phyloP scores from a whole-genome alignment of 2,329 filamentous ascomycete genomes.

The Neurospora sp. region DNA sequence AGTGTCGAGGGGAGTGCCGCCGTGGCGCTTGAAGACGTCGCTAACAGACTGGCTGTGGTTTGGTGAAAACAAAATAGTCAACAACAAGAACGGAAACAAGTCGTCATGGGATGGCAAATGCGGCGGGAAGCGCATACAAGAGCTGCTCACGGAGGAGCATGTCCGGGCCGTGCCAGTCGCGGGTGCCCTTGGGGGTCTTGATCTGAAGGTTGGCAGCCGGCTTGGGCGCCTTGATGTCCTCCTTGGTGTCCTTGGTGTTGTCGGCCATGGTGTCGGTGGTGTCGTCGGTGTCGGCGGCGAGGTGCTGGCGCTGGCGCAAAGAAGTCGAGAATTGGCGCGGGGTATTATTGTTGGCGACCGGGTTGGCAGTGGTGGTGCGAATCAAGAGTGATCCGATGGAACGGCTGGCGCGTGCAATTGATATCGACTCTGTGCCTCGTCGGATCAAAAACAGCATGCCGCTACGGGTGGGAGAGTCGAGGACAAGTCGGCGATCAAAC shows the following conservation, averaged over 20 bases:
- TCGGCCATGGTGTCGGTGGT: neutral
- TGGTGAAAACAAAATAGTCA: neutral
- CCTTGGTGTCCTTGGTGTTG: neutral
- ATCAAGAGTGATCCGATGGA: neutral
- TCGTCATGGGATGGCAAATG: neutral
- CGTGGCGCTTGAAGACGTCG: conserved; percentile 42
- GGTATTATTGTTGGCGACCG: neutral
- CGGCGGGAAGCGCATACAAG: conserved; percentile 29
- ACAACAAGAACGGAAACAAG: neutral
- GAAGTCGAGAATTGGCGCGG: neutral
- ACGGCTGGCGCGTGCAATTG: neutral
- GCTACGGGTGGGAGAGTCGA: neutral
- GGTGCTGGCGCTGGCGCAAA: neutral
- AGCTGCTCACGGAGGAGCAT: conserved; percentile 61
- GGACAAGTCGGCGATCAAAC: neutral
- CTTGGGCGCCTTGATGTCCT: neutral
- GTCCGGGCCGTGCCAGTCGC: conserved; percentile 58
- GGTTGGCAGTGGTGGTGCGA: neutral
- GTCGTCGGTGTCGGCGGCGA: neutral
- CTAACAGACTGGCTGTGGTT: conserved; percentile 13
- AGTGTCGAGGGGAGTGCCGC: conserved; percentile 61
- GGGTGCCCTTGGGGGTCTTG: conserved; percentile 72
- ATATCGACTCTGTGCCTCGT: neutral
- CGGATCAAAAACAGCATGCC: neutral
- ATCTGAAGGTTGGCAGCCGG: conserved; percentile 21